A percentile compares a stretch with the other conserved stretches of the same genome.
phyloP scores from a whole-genome alignment of 2,329 filamentous ascomycete genomes.

The Botrytis medusae region DNA sequence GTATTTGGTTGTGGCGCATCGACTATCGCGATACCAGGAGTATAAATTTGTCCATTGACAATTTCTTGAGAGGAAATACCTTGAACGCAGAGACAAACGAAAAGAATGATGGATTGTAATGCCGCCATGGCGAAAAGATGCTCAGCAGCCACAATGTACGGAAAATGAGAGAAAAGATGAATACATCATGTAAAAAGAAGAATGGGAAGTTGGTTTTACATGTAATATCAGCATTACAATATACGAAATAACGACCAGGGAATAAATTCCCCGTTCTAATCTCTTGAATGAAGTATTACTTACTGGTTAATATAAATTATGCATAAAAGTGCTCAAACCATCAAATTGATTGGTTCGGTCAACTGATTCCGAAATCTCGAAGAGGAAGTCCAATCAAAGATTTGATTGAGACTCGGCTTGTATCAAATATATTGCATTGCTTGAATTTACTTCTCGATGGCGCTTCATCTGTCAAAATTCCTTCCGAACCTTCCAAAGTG shows the following conservation, averaged over 20 bases:
- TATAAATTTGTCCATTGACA: slow-evolving; percentile 66
- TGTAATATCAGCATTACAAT: slow-evolving; percentile 19
- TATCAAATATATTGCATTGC: slow-evolving; percentile 29
- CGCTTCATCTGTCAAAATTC: not conserved
- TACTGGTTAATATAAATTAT: slow-evolving; percentile 19
- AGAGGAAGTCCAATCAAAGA: not conserved
- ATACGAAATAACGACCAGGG: slow-evolving; percentile 17
- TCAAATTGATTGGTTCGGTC: slow-evolving; percentile 3
- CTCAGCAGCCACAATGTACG: not conserved
- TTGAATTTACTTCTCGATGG: not conserved
- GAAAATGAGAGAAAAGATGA: not conserved
- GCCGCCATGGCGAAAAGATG: slow-evolving; percentile 18
- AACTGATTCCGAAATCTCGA: not conserved
- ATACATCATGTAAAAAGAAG: slow-evolving; percentile 15
- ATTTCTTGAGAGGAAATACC: slow-evolving; percentile 51
- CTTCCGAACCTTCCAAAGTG: not conserved
- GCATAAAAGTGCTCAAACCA: slow-evolving; percentile 23
- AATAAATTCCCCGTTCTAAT: slow-evolving; percentile 10
- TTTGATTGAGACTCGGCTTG: slow-evolving; percentile 23
- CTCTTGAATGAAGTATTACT: not conserved
- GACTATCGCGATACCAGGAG: slow-evolving; percentile 65
- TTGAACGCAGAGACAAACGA: slow-evolving; percentile 27
- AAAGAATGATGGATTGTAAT: slow-evolving; percentile 25
- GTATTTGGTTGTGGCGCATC: slow-evolving; percentile 66
- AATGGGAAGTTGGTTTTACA: slow-evolving; percentile 5